phyloP scores from a whole-genome alignment of 371 early-diverging fungal species.

The Mucor circinelloides region DNA sequence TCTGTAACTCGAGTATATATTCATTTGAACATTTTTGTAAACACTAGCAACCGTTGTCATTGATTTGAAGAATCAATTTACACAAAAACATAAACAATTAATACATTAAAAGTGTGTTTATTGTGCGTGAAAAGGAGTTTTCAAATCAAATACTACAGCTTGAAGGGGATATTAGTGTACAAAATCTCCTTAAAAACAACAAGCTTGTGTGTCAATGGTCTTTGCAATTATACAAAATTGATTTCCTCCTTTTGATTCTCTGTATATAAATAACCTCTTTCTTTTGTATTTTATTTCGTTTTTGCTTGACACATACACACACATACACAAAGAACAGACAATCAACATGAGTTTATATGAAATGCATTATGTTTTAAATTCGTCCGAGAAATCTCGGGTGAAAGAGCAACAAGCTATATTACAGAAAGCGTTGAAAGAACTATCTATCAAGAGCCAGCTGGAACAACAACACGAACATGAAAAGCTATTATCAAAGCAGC shows the following conservation, averaged over 20 bases:
- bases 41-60: background rate
- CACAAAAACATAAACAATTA: conserved; percentile 1
- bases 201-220: background rate
- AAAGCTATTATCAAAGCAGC: background rate
- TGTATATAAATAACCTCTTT: background rate
- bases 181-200: background rate
- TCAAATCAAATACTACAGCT: background rate
- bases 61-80: background rate
- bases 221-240: background rate
- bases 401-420: conserved; percentile 20
- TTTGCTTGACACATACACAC: background rate
- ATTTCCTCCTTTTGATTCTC: background rate
- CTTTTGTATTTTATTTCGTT: background rate
- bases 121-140: background rate
- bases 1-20: background rate
- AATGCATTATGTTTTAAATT: conserved; percentile 12
- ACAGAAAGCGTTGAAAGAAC: conserved; percentile 16
- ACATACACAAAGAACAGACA: too few relatives aligned
- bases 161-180: background rate
- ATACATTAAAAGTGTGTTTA: background rate
- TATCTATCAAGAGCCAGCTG: conserved; percentile 9
- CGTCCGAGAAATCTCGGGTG: conserved; percentile 13
- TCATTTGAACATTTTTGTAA: background rate
- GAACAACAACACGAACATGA: conserved; percentile 13
- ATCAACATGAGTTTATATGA: conserved; percentile 26